Conservation (phyloP, 1,284 basidiomycete genomes). For the Ustilago loliicola region DNA sequence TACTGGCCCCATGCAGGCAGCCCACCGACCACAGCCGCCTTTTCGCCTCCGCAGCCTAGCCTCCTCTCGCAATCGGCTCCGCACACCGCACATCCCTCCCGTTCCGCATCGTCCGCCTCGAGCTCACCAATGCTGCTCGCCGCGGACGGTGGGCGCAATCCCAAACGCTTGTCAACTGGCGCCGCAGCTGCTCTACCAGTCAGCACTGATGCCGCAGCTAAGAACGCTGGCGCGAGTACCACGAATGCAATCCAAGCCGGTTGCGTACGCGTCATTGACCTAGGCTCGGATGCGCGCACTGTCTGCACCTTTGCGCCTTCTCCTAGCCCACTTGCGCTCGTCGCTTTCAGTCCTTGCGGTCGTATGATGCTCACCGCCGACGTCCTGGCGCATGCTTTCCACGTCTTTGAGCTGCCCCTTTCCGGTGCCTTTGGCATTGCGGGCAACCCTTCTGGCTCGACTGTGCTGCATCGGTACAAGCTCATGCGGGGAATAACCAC, state of each 20-base stretch:
- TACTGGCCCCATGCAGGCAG: slow-evolving; percentile 45
- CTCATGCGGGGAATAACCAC: slow-evolving; percentile 50
- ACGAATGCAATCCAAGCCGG: slow-evolving; percentile 1
- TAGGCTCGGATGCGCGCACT: slow-evolving; percentile 22
- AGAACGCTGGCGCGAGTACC: neutral
- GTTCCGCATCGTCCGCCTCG: slow-evolving; percentile 33
- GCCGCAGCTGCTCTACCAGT: neutral
- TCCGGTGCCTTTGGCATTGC: slow-evolving; percentile 27
- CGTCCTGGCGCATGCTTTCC: slow-evolving; percentile 41
- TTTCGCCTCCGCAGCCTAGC: slow-evolving; percentile 27
- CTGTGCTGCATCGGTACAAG: slow-evolving; percentile 44
- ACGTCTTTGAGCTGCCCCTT: slow-evolving; percentile 43
- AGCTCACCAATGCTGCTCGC: slow-evolving; percentile 44
- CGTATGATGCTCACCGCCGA: slow-evolving; percentile 44
- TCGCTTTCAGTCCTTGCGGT: slow-evolving; percentile 42
- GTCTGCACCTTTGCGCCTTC: slow-evolving; percentile 42
- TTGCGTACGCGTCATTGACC: slow-evolving; percentile 38
- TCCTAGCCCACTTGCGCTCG: slow-evolving; percentile 17
- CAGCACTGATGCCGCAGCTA: neutral
- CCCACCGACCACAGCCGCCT: slow-evolving; percentile 10
- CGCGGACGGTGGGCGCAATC: slow-evolving; percentile 12
- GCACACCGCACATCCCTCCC: slow-evolving; percentile 19
- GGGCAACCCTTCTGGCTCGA: neutral
- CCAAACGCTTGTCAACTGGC: slow-evolving; percentile 27
- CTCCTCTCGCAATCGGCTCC: slow-evolving; percentile 47